Evolutionary conservation across 441 rosid genomes (phyloP), one percentile per base, ranked within the genome.

Genomic region (Gossypium trilobum): DNA sequence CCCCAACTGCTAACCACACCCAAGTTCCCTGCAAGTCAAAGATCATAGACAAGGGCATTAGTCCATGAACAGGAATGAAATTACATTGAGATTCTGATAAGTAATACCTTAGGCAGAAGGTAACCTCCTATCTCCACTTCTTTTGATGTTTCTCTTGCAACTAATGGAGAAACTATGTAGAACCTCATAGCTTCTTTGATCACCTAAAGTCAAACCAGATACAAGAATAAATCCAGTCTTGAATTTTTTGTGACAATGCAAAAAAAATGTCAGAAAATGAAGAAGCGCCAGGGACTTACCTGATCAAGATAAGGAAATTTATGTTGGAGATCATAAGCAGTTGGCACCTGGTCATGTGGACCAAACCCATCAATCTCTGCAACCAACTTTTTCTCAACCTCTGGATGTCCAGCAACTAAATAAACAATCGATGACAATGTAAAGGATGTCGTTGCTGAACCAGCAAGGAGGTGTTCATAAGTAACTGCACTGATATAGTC

Each of bases 1-100:
- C 97, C 67, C 97, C 99, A 59, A 75, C 85, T 1, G 99, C 99
- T 78, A 90, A 74, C 99, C 97, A 94, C 19, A 92, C 94, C 99
- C 97, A 94, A 36, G 99, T 92, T 13, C 94, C 96, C 97, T 94
- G 83, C 46, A 44, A 65, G 56, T 44, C 36, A 58, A 52, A 33
- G n/a, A 64, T 31, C 25, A 54, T 20, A 42, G 10, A 62, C 6
- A 13, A 44, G 64, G 10, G n/a, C 7, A 4, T 17, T 11, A 20
- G 29, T 44, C 22, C 22, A 73, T 22, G 14, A 22, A 61, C 50
- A 60, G 0, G 9, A 27, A 1, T 14, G 16, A 10, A 29, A 59
- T n/a, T 4, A 42, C 56, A 62, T 36, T n/a, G 20, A 4, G 17
- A 44, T 60, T 42, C 54, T 57, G 36, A 52, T 27, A 58, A 58